Evolutionary conservation across 2,329 filamentous ascomycete genomes (phyloP).

Genomic region (Cladosporium cucumerinum): DNA sequence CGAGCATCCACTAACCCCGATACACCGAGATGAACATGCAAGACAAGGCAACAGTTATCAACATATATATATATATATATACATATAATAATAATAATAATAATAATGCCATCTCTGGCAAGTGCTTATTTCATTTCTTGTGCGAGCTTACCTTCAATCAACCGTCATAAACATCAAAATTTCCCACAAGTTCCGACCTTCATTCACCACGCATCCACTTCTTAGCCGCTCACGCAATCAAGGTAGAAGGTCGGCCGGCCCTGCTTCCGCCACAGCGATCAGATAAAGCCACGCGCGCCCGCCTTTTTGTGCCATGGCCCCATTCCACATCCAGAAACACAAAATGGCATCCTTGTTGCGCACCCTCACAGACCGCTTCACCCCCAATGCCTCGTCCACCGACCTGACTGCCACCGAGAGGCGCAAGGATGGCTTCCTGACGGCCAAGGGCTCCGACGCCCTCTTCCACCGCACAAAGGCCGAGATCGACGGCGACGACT

Average conservation of each 20-base stretch:
- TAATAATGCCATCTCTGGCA: too few species aligned
- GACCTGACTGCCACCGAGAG: constrained; percentile 26
- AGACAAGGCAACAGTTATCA: neutral
- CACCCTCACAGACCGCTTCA: constrained; percentile 25
- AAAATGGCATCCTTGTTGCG: constrained; percentile 29
- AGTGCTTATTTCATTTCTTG: neutral
- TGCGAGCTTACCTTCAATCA: neutral
- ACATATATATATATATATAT: too few species aligned
- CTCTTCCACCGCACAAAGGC: constrained; percentile 75
- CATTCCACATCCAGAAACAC: constrained; percentile 5
- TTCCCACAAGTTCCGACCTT: neutral
- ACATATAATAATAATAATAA: too few species aligned
- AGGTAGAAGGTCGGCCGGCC: constrained; percentile 1
- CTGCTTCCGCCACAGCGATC: constrained; percentile 8
- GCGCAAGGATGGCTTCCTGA: constrained; percentile 43
- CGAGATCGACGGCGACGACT: constrained; percentile 81
- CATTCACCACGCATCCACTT: neutral
- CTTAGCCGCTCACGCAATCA: neutral
- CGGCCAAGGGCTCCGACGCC: constrained; percentile 44
- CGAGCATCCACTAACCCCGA: neutral
- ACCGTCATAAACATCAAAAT: neutral
- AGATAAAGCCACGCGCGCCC: constrained; percentile 11
- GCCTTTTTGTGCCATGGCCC: constrained; percentile 11
- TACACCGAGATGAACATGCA: constrained; percentile 7
- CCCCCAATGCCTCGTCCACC: constrained; percentile 25